Evolutionary conservation across 2,329 filamentous ascomycete genomes (phyloP).

Genomic region (Fusarium torreyae): DNA sequence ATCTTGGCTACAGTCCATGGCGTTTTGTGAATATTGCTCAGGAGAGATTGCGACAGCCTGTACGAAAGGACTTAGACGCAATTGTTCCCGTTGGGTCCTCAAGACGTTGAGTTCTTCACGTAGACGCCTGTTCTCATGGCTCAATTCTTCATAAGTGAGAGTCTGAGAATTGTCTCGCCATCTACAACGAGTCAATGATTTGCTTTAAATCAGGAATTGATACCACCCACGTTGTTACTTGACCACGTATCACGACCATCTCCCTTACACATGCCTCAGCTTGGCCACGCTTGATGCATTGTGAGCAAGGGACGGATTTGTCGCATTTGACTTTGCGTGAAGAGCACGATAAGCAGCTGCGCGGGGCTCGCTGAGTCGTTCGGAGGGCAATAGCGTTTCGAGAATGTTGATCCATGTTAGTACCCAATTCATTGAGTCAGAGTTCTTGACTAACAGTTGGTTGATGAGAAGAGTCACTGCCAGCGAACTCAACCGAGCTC

Average conservation of each 20-base stretch:
- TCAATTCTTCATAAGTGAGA: background rate
- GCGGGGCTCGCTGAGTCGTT: background rate
- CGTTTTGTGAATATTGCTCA: background rate
- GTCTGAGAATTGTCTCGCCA: background rate
- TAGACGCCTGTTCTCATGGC: background rate
- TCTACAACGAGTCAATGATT: background rate
- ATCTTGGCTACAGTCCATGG: background rate
- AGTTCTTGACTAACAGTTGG: background rate
- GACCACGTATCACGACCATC: slow-evolving; percentile 1
- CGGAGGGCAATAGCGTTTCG: background rate
- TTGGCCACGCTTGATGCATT: slow-evolving; percentile 1
- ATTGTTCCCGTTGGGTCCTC: background rate
- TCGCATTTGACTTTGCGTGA: slow-evolving; percentile 6
- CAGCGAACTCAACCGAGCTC: background rate
- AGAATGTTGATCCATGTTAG: background rate
- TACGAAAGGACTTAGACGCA: background rate
- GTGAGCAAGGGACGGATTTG: slow-evolving; percentile 2
- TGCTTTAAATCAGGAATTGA: too few species aligned
- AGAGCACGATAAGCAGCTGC: background rate
- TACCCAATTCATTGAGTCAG: background rate
- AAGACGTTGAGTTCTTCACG: background rate
- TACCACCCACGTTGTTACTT: background rate
- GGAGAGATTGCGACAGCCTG: background rate
- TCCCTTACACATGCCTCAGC: background rate
- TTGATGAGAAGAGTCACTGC: background rate